phyloP scores from a whole-genome alignment of 1,284 basidiomycete genomes.

The Ceratobasidium sp. region DNA sequence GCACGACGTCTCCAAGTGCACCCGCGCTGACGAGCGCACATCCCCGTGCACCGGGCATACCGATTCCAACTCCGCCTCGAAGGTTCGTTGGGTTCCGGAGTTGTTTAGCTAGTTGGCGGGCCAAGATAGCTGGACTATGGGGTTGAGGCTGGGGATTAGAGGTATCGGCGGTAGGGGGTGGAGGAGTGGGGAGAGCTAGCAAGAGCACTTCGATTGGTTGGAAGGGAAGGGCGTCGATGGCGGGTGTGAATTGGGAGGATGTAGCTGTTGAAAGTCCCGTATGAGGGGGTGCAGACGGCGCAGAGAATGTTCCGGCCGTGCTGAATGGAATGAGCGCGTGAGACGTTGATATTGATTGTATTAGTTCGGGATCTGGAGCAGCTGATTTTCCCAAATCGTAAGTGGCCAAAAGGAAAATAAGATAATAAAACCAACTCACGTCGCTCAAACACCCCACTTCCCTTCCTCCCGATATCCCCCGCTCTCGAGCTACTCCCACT shows the following conservation, averaged over 20 bases:
- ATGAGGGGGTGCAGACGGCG: neutral
- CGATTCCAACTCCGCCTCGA: slow-evolving; percentile 12
- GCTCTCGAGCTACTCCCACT: neutral
- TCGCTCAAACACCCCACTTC: slow-evolving; percentile 1
- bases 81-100: slow-evolving; percentile 10
- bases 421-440: neutral
- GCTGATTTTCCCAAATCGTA: neutral
- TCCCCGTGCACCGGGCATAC: neutral
- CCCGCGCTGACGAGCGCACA: slow-evolving; percentile 9
- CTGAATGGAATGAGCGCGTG: slow-evolving; percentile 8
- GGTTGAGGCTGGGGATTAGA: neutral
- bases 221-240: neutral
- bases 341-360: neutral
- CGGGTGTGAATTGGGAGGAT: slow-evolving; percentile 7
- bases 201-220: slow-evolving; percentile 22
- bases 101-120: slow-evolving; percentile 19
- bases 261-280: slow-evolving; percentile 16
- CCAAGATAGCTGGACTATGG: neutral
- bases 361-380: slow-evolving; percentile 9
- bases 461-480: neutral
- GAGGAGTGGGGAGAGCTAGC: neutral
- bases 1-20: slow-evolving; percentile 13
- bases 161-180: neutral
- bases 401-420: neutral
- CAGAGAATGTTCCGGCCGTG: slow-evolving; percentile 1